Evolutionary conservation across 1,284 basidiomycete species (phyloP).

Genomic region (Agaricales sp.): DNA sequence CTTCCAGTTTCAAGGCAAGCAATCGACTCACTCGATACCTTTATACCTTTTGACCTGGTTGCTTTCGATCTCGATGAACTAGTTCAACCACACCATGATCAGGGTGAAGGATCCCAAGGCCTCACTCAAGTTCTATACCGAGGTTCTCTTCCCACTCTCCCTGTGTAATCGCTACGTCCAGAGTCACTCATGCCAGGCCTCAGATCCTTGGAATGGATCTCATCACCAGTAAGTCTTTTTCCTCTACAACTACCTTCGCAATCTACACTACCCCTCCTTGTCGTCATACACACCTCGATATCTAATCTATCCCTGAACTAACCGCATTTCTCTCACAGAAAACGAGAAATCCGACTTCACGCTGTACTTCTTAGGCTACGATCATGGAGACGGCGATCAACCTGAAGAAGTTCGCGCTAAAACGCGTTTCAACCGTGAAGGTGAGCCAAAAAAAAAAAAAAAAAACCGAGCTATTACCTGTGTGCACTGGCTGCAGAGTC

Average conservation of each 20-base stretch:
- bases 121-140: constrained; percentile 69
- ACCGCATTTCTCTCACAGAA: constrained; percentile 25
- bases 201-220: constrained; percentile 84
- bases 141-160: too few relatives aligned
- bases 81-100: constrained; percentile 90
- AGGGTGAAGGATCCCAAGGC: constrained; percentile 82
- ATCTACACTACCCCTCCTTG: too few relatives aligned
- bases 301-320: neutral
- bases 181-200: neutral
- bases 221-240: constrained; percentile 37
- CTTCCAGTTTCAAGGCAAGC: constrained; percentile 51
- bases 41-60: constrained; percentile 7
- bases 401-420: constrained; percentile 37
- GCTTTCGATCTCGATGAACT: constrained; percentile 1
- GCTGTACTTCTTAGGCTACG: constrained; percentile 76
- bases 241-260: too few relatives aligned
- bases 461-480: constrained; percentile 4
- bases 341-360: constrained; percentile 52
- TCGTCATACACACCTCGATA: neutral
- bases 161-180: neutral
- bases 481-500: constrained; percentile 9
- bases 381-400: constrained; percentile 40
- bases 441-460: too few relatives aligned
- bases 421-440: constrained; percentile 52
- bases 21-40: neutral